Percentiles rank a stretch among this genome's conserved stretches.
These are phyloP conservation scores for Parasarocladium wereldwijsianum DNA, from an alignment of 2,329 filamentous ascomycete genomes.

Conservation along the genomic window DNA sequence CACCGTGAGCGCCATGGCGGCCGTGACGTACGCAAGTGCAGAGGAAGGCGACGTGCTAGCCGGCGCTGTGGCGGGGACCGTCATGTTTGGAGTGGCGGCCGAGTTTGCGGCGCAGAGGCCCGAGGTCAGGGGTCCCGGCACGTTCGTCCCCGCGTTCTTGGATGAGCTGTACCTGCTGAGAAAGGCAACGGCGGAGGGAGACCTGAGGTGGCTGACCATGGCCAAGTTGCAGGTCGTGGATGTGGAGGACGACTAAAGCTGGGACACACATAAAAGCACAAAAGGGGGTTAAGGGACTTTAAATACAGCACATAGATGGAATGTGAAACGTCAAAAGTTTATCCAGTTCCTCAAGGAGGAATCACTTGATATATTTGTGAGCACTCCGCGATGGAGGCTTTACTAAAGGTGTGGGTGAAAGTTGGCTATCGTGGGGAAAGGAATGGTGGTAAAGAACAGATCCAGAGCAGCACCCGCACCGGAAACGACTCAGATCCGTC, in stretches of 20 bases:
- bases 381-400: too few relatives aligned
- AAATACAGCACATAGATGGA: too few relatives aligned
- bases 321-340: too few relatives aligned
- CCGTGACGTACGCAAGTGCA: constrained; percentile 41
- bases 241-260: constrained; percentile 12
- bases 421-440: too few relatives aligned
- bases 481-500: too few relatives aligned
- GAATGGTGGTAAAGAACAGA: too few relatives aligned
- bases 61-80: constrained; percentile 55
- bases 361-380: too few relatives aligned
- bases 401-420: too few relatives aligned
- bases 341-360: not conserved
- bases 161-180: constrained; percentile 49
- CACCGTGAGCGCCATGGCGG: constrained; percentile 60
- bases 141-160: constrained; percentile 73
- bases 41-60: constrained; percentile 44
- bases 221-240: constrained; percentile 31
- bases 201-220: constrained; percentile 34
- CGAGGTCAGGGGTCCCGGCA: constrained; percentile 65
- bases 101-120: constrained; percentile 49
- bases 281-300: too few relatives aligned
- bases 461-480: too few relatives aligned
- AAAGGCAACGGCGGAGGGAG: constrained; percentile 29
- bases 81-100: constrained; percentile 64
- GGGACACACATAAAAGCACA: too few relatives aligned